Conservation (phyloP, 2,329 filamentous ascomycete genomes). For the Epicoccum sorghinum region DNA sequence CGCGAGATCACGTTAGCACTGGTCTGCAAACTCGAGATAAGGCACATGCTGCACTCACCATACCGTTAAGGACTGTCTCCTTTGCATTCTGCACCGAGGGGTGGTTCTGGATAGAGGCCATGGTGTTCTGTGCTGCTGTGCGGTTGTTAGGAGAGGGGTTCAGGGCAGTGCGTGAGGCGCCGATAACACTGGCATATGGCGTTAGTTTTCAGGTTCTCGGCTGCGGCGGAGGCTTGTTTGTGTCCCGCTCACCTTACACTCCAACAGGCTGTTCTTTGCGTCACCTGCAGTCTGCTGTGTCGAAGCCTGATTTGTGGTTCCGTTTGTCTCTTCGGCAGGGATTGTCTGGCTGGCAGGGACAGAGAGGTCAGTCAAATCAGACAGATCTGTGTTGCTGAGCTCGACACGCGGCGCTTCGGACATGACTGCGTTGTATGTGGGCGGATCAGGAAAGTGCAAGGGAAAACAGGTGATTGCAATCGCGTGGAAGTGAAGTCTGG, state of each 20-base stretch:
- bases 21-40: constrained; percentile 4
- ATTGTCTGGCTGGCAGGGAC: constrained; percentile 25
- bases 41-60: constrained; percentile 40
- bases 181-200: constrained; percentile 47
- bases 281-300: constrained; percentile 33
- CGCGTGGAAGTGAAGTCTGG: constrained; percentile 6
- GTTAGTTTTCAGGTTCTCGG: constrained; percentile 43
- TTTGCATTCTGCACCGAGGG: constrained; percentile 56
- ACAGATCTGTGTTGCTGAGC: constrained; percentile 32
- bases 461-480: background rate
- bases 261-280: constrained; percentile 47
- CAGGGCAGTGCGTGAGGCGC: constrained; percentile 40
- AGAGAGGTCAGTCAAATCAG: constrained; percentile 35
- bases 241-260: constrained; percentile 53
- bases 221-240: constrained; percentile 31
- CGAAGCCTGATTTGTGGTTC: constrained; percentile 30
- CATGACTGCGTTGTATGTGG: constrained; percentile 25
- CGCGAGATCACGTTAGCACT: constrained; percentile 38
- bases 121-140: constrained; percentile 56
- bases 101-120: constrained; percentile 57
- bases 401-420: constrained; percentile 42
- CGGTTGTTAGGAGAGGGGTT: constrained; percentile 38
- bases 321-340: background rate
- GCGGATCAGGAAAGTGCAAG: background rate
- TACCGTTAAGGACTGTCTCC: constrained; percentile 52